Percentiles rank a stretch among this genome's conserved stretches.
Evolutionary conservation across 257 asterid species (phyloP).

Genomic region (Leonotis leonurus): DNA sequence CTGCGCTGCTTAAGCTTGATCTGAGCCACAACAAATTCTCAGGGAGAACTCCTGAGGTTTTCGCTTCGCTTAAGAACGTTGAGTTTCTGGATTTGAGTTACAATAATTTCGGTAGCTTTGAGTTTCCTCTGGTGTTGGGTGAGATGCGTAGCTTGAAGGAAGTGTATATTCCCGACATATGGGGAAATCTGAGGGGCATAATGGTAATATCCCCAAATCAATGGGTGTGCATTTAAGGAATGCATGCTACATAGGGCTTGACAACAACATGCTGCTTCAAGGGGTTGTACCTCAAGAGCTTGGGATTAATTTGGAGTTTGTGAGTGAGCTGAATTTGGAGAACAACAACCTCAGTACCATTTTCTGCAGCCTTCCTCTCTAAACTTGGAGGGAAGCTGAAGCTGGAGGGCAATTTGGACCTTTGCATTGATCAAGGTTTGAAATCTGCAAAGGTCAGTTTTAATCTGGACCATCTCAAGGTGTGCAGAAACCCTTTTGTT

Average conservation of each 20-base stretch:
- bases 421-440: constrained; percentile 54
- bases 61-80: constrained; percentile 34
- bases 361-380: constrained; percentile 43
- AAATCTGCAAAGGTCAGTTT: constrained; percentile 34
- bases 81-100: constrained; percentile 70
- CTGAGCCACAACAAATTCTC: constrained; percentile 53
- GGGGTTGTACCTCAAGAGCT: constrained; percentile 70
- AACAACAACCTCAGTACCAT: constrained; percentile 71
- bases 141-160: constrained; percentile 55
- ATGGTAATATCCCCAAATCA: constrained; percentile 49
- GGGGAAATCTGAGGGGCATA: constrained; percentile 52
- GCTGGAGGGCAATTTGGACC: constrained; percentile 72
- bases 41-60: constrained; percentile 49
- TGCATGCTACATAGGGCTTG: constrained; percentile 55
- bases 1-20: constrained; percentile 57
- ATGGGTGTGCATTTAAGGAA: constrained; percentile 53
- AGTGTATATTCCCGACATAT: constrained; percentile 72
- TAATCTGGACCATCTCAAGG: constrained; percentile 34
- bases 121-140: constrained; percentile 50
- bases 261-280: constrained; percentile 53
- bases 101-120: constrained; percentile 25
- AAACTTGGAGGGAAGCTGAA: constrained; percentile 64
- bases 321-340: constrained; percentile 66
- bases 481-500: constrained; percentile 30
- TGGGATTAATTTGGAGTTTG: constrained; percentile 38